These are phyloP conservation scores for Pythium pyrilobum DNA, from an alignment of 352 stramenopile species.

Conservation along the genomic window DNA sequence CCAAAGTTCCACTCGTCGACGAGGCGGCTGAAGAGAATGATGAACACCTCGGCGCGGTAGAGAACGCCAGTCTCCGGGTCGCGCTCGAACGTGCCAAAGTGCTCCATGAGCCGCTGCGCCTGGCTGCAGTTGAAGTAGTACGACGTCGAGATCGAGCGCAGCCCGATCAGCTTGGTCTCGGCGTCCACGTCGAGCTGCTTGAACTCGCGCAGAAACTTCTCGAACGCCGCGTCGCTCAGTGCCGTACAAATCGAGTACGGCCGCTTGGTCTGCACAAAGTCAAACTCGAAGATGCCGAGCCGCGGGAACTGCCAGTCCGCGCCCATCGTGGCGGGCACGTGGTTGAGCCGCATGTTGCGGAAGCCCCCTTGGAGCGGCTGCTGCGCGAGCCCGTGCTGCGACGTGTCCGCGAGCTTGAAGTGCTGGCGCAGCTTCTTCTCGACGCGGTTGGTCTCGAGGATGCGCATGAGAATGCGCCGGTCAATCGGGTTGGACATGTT, in stretches of 20 bases:
- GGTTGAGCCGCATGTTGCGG: slow-evolving; percentile 60
- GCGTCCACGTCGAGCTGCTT: slow-evolving; percentile 54
- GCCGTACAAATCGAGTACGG: slow-evolving; percentile 54
- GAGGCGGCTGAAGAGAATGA: slow-evolving; percentile 61
- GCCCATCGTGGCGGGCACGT: slow-evolving; percentile 44
- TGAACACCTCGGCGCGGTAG: slow-evolving; percentile 61
- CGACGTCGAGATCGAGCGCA: slow-evolving; percentile 60
- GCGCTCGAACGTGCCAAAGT: slow-evolving; percentile 71
- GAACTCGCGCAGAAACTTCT: slow-evolving; percentile 76
- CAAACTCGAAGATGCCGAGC: slow-evolving; percentile 62
- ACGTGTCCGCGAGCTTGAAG: slow-evolving; percentile 59
- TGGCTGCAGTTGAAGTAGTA: slow-evolving; percentile 76
- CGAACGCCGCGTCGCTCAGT: slow-evolving; percentile 56
- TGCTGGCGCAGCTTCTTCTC: slow-evolving; percentile 48
- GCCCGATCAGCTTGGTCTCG: slow-evolving; percentile 62
- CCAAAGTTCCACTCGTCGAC: slow-evolving; percentile 67
- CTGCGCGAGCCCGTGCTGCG: slow-evolving; percentile 34
- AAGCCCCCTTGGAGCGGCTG: slow-evolving; percentile 46
- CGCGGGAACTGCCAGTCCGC: slow-evolving; percentile 55
- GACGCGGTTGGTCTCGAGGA: slow-evolving; percentile 57
- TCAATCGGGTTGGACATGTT: slow-evolving; percentile 72
- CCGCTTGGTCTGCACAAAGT: slow-evolving; percentile 59
- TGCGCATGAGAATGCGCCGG: slow-evolving; percentile 64
- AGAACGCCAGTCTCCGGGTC: slow-evolving; percentile 42
- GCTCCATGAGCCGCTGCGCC: slow-evolving; percentile 67